Percentiles rank a stretch among this genome's conserved stretches.
phyloP scores from a whole-genome alignment of 495 filamentous ascomycete genomes.

The Aspergillus incahuasiensis region DNA sequence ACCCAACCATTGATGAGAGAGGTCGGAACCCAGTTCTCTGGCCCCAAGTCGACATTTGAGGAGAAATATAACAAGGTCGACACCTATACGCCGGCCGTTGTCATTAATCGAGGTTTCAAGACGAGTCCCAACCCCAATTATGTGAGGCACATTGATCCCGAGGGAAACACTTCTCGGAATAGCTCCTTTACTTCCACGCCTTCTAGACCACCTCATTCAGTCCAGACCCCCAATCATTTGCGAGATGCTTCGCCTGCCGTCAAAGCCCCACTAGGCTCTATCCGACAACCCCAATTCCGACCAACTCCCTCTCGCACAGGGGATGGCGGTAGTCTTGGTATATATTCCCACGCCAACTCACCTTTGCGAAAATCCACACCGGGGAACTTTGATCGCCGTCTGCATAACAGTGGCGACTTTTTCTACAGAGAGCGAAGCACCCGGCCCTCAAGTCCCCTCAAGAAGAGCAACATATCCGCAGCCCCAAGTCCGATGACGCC shows the following conservation, averaged over 20 bases:
- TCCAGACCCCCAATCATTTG: conserved; percentile 42
- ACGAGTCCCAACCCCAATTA: conserved; percentile 90
- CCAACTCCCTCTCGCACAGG: conserved; percentile 39
- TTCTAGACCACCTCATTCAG: conserved; percentile 24
- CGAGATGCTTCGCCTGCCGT: conserved; percentile 51
- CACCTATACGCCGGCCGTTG: conserved; percentile 69
- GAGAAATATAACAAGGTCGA: conserved; percentile 53
- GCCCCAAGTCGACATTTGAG: conserved; percentile 38
- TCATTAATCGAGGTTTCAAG: conserved; percentile 76
- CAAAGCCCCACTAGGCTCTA: conserved; percentile 38
- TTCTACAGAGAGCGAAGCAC: conserved; percentile 38
- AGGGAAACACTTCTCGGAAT: conserved; percentile 42
- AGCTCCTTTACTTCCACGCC: conserved; percentile 26
- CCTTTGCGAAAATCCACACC: conserved; percentile 65
- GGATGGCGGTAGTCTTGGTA: conserved; percentile 75
- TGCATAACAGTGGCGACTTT: conserved; percentile 34
- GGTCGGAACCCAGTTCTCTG: conserved; percentile 69
- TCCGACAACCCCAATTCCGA: conserved; percentile 57
- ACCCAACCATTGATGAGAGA: conserved; percentile 77
- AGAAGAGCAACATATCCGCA: conserved; percentile 39
- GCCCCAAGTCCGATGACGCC: conserved; percentile 25
- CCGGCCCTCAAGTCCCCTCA: conserved; percentile 39
- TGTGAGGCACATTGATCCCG: conserved; percentile 69
- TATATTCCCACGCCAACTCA: conserved; percentile 75
- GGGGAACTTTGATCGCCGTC: conserved; percentile 37